Evolutionary conservation across 108 stramenopile genomes (phyloP).

Genomic region (Skeletonema costatum): DNA sequence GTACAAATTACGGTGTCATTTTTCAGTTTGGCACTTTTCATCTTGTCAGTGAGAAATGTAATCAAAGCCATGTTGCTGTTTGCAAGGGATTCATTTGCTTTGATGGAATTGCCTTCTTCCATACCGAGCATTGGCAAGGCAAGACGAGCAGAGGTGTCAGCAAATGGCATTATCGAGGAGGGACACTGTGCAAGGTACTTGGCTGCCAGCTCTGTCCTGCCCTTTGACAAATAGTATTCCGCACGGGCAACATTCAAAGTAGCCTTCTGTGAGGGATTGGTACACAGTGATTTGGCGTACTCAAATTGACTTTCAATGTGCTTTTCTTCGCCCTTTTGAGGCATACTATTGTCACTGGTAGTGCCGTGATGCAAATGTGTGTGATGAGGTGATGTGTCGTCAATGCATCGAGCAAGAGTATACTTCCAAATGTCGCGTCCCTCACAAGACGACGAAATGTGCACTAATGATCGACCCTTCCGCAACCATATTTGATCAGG

Average conservation of each 20-base stretch:
- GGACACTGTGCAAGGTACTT: constrained; percentile 86
- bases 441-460: constrained; percentile 86
- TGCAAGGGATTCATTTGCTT: constrained; percentile 64
- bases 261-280: constrained; percentile 80
- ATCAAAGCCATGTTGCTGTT: constrained; percentile 75
- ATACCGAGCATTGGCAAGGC: constrained; percentile 75
- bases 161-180: constrained; percentile 73
- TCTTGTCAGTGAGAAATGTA: constrained; percentile 78
- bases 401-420: constrained; percentile 68
- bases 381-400: constrained; percentile 31
- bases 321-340: constrained; percentile 70
- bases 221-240: constrained; percentile 82
- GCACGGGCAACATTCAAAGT: constrained; percentile 80
- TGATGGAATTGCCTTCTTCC: constrained; percentile 58
- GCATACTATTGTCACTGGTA: not conserved
- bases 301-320: constrained; percentile 77
- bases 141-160: constrained; percentile 76
- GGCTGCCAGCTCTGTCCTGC: constrained; percentile 73
- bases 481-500: constrained; percentile 92
- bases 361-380: not conserved
- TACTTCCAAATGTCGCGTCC: constrained; percentile 89
- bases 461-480: constrained; percentile 71
- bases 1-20: constrained; percentile 73
- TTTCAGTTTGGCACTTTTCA: constrained; percentile 71
- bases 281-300: constrained; percentile 79